Base-by-base conservation (phyloP, 192 early-diverging fungal species). In the Coemansia sp. region DNA sequence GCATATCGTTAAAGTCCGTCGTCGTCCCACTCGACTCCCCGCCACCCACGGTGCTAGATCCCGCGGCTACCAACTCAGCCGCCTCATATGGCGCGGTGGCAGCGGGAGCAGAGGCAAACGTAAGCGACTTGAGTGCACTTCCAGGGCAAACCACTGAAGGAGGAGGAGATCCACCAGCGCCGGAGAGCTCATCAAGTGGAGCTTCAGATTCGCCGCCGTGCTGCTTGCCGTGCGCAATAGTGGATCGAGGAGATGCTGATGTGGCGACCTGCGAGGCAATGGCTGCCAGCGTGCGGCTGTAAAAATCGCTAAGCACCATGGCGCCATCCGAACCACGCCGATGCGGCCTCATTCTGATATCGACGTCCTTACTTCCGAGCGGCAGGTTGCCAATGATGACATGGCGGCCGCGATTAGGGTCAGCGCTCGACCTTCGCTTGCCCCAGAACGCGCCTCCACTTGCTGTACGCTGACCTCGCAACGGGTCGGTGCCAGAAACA, bases 1-100 rank as follows among this genome's bases (percentile, higher is more conserved):
- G 56, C 65, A 88, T 70, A 15, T 86, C 82, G 58, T 88, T 86
- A 62, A 90, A 90, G 64, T 87, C 85, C 8, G 58, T 54, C 38
- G 9, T 56, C 40, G 24, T 15, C 17, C 5, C 51, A 32, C 3
- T 17, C 29, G 27, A 31, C 17, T 54, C 51, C 6, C 27, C 29
- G 12, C 24, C 24, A 7, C 27, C 24, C 9, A 24, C 11, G 2
- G 3, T 24, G 12, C 11, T 15, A 15, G 3, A 51, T 4, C 3
- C 12, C n/a, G n/a, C n/a, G 27, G 49, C 25, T 10, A 19, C 9
- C 22, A 0, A 19, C 11, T 47, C 46, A n/a, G 29, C 15, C 17
- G 27, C 15, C 15, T 54, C 51, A 17, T 24, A 25, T 17, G 29
- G 6, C 7, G 51, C 29, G 7, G 51, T 14, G 7, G 7, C 4